A percentile compares a stretch with the other conserved stretches of the same genome.
Conservation (phyloP, 345 rosid species). For the Corymbia maculata region DNA sequence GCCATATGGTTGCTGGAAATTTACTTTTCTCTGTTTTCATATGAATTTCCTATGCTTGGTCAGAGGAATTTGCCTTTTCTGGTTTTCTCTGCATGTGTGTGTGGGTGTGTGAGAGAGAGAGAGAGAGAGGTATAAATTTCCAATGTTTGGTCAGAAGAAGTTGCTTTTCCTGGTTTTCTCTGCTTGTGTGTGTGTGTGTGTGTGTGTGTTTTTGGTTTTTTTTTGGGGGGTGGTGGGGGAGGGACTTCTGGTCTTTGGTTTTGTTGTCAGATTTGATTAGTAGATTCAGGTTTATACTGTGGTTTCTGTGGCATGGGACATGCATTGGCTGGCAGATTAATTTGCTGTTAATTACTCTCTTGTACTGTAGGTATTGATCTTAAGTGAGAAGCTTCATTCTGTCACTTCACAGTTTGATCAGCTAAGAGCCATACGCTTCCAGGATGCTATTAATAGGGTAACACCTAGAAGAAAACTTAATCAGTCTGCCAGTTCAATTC, state of each 20-base stretch:
- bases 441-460: slow-evolving; percentile 71
- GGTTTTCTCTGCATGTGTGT: not conserved
- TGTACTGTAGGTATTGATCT: slow-evolving; percentile 52
- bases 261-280: not conserved
- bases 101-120: not conserved
- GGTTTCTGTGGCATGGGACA: not conserved
- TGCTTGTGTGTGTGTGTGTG: too few relatives aligned
- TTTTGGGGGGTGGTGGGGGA: not conserved
- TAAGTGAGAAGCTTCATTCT: slow-evolving; percentile 91
- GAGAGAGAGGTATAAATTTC: not conserved
- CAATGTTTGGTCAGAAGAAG: too few relatives aligned
- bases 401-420: slow-evolving; percentile 76
- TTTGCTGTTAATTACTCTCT: not conserved
- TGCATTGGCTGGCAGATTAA: not conserved
- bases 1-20: not conserved
- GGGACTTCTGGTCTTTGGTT: not conserved
- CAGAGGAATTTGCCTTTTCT: not conserved
- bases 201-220: too few relatives aligned
- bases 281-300: not conserved
- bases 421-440: slow-evolving; percentile 82
- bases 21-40: not conserved
- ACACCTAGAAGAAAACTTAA: slow-evolving; percentile 74
- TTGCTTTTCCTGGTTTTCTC: too few relatives aligned
- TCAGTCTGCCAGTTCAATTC: slow-evolving; percentile 19
- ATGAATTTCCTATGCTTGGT: not conserved